Conservation (phyloP, 768 basidiomycete genomes). For the Phaeotremella skinneri region DNA sequence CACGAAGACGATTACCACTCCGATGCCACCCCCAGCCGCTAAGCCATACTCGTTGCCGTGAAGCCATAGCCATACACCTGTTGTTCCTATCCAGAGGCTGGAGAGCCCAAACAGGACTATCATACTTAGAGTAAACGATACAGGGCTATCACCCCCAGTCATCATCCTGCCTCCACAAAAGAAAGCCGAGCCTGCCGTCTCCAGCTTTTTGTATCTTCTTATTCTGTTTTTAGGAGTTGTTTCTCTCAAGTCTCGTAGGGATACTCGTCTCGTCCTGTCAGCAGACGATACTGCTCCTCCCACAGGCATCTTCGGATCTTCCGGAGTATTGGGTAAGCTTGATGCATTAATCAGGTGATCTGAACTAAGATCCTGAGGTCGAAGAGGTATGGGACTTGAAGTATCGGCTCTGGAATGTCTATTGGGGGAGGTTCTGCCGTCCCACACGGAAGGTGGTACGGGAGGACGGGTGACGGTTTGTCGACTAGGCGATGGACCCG, state of each 20-base stretch:
- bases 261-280: background rate
- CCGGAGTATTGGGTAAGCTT: background rate
- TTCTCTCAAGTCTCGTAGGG: background rate
- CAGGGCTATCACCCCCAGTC: conserved; percentile 80
- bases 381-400: conserved; percentile 17
- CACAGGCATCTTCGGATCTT: too few species aligned
- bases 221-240: background rate
- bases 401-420: conserved; percentile 9
- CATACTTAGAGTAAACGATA: conserved; percentile 72
- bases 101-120: conserved; percentile 64
- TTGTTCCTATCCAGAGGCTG: conserved; percentile 83
- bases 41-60: conserved; percentile 61
- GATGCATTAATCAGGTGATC: conserved; percentile 23
- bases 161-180: conserved; percentile 69
- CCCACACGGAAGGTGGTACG: background rate
- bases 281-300: too few species aligned
- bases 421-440: background rate
- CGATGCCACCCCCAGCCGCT: conserved; percentile 59
- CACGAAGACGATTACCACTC: conserved; percentile 57
- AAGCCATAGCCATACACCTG: conserved; percentile 84
- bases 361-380: conserved; percentile 18
- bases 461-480: background rate
- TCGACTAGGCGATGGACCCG: background rate
- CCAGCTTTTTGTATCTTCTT: conserved; percentile 33
- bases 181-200: conserved; percentile 55